Evolutionary conservation across 2,329 filamentous ascomycete genomes (phyloP).

Genomic region (Orbilia ellipsospora): DNA sequence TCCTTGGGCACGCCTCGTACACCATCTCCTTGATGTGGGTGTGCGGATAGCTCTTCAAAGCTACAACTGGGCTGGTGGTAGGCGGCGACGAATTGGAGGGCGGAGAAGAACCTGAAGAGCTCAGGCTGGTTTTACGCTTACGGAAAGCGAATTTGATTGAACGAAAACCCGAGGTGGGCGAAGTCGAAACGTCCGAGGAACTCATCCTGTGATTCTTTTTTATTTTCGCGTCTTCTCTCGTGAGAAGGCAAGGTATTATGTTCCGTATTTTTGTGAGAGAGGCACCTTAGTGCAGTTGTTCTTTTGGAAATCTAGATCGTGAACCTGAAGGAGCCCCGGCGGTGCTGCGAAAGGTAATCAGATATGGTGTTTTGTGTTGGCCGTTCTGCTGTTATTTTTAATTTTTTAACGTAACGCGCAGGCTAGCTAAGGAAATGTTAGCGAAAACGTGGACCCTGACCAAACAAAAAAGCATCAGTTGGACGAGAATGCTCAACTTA

Average conservation of each 20-base stretch:
- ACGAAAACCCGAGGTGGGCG: conserved; percentile 37
- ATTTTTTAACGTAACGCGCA: conserved; percentile 4
- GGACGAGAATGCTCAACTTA: not conserved
- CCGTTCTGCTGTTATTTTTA: not conserved
- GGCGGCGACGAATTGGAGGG: not conserved
- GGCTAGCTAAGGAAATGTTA: conserved; percentile 16
- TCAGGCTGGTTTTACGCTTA: conserved; percentile 34
- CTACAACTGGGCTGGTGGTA: conserved; percentile 13
- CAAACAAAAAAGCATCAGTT: not conserved
- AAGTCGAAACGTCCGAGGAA: conserved; percentile 15
- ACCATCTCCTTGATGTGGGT: conserved; percentile 53
- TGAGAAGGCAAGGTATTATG: not conserved
- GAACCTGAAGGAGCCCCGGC: not conserved
- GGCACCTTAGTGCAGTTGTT: not conserved
- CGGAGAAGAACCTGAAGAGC: conserved; percentile 31
- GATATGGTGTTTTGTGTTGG: conserved; percentile 7
- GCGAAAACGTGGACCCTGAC: conserved; percentile 30
- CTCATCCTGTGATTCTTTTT: conserved; percentile 24
- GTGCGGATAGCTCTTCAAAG: conserved; percentile 41
- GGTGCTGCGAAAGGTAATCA: not conserved
- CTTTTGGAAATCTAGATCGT: not conserved
- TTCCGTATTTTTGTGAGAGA: not conserved
- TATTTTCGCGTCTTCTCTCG: not conserved
- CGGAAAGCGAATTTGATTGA: conserved; percentile 50
- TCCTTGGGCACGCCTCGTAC: conserved; percentile 43